These are phyloP conservation scores for Penicillium sp. DNA, from an alignment of 2,329 filamentous ascomycete genomes.

Conservation along the genomic window DNA sequence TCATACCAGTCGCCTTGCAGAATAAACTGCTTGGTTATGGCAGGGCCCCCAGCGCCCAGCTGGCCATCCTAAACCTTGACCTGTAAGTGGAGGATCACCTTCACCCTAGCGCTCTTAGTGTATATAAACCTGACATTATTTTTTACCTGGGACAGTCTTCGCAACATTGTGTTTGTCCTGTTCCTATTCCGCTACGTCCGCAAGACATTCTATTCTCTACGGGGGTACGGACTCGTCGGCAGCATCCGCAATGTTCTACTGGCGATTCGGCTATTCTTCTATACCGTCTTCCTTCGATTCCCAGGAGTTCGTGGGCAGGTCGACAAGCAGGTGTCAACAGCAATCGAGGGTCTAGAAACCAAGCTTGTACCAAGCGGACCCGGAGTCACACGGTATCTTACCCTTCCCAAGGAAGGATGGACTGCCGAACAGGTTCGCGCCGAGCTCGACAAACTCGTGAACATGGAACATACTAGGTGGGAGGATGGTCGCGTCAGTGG, in stretches of 20 bases:
- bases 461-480: conserved; percentile 94
- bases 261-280: conserved; percentile 72
- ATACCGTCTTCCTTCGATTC: conserved; percentile 82
- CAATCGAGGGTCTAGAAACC: conserved; percentile 76
- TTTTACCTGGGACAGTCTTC: conserved; percentile 60
- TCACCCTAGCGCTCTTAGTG: background rate
- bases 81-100: conserved; percentile 41
- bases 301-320: conserved; percentile 88
- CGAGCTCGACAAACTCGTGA: conserved; percentile 78
- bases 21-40: conserved; percentile 48
- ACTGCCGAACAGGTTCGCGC: conserved; percentile 75
- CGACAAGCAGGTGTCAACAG: conserved; percentile 79
- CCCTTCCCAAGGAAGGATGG: conserved; percentile 84
- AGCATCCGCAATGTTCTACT: conserved; percentile 76
- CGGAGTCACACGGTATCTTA: conserved; percentile 72
- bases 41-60: conserved; percentile 38
- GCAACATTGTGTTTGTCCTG: conserved; percentile 86
- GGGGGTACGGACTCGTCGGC: conserved; percentile 85
- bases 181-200: conserved; percentile 85
- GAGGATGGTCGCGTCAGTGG: conserved; percentile 94
- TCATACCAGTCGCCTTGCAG: conserved; percentile 50
- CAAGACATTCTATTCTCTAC: conserved; percentile 80
- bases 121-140: background rate
- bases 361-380: conserved; percentile 80
- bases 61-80: conserved; percentile 47